Conservation (phyloP, 441 rosid genomes). For the Mallotus japonicus region DNA sequence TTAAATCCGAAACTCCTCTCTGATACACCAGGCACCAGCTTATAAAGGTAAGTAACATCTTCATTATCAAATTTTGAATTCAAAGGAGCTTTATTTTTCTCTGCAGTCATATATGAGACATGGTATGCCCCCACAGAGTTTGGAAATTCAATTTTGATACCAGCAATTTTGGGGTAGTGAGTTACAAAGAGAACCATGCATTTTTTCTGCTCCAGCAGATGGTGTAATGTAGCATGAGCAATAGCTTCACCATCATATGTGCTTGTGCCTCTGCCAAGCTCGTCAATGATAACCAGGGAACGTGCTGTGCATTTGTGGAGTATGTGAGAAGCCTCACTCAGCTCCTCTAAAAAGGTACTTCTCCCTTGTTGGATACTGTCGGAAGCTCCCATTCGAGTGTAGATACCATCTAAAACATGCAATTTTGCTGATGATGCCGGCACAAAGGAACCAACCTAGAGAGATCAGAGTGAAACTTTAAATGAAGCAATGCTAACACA, state of each 20-base stretch:
- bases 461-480: conserved; percentile 30
- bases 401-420: conserved; percentile 77
- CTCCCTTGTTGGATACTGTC: conserved; percentile 93
- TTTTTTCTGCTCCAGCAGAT: conserved; percentile 62
- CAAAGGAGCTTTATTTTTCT: conserved; percentile 22
- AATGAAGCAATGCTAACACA: conserved; percentile 10
- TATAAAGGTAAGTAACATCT: conserved; percentile 83
- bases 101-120: conserved; percentile 75
- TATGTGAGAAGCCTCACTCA: conserved; percentile 76
- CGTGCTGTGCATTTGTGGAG: conserved; percentile 58
- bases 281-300: conserved; percentile 87
- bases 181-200: conserved; percentile 91
- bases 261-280: conserved; percentile 95
- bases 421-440: conserved; percentile 78
- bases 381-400: conserved; percentile 93
- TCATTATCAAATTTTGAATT: conserved; percentile 41
- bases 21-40: conserved; percentile 78
- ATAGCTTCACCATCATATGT: conserved; percentile 95
- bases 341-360: conserved; percentile 90
- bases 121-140: conserved; percentile 69
- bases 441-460: conserved; percentile 93
- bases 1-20: conserved; percentile 86
- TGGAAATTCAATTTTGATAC: conserved; percentile 49
- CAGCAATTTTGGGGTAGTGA: conserved; percentile 82
- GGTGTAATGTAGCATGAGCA: conserved; percentile 79